phyloP scores from a whole-genome alignment of 345 rosid genomes.

The Populus nigra region DNA sequence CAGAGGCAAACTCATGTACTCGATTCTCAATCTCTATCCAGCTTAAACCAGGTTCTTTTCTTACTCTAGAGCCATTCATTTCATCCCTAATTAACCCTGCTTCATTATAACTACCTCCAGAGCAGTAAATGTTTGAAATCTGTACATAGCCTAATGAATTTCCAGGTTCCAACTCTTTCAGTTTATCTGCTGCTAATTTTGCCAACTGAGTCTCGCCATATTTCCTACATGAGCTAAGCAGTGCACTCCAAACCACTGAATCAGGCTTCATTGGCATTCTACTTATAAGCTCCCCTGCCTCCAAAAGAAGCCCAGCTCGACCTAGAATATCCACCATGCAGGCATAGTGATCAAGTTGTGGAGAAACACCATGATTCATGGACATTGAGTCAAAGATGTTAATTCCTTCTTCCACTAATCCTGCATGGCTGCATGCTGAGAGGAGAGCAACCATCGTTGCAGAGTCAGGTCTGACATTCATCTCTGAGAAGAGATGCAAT shows the following conservation, averaged over 20 bases:
- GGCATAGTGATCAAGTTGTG: slow-evolving; percentile 80
- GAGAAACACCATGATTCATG: slow-evolving; percentile 41
- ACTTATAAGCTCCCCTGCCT: slow-evolving; percentile 57
- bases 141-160: slow-evolving; percentile 72
- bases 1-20: slow-evolving; percentile 73
- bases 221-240: slow-evolving; percentile 76
- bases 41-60: slow-evolving; percentile 84
- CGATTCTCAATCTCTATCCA: slow-evolving; percentile 69
- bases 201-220: slow-evolving; percentile 66
- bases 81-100: slow-evolving; percentile 61
- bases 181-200: slow-evolving; percentile 52
- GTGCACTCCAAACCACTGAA: slow-evolving; percentile 80
- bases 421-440: slow-evolving; percentile 86
- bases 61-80: slow-evolving; percentile 58
- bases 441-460: slow-evolving; percentile 76
- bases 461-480: slow-evolving; percentile 67
- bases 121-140: slow-evolving; percentile 72
- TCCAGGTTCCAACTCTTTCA: slow-evolving; percentile 59
- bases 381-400: slow-evolving; percentile 59
- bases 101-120: slow-evolving; percentile 62
- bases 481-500: slow-evolving; percentile 49
- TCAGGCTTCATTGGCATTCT: slow-evolving; percentile 82
- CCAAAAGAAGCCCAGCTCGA: slow-evolving; percentile 65
- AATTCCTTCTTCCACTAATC: slow-evolving; percentile 70
- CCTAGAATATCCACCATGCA: slow-evolving; percentile 82